phyloP scores from a whole-genome alignment of 306 rosid species.

The Abrus pulchellus region DNA sequence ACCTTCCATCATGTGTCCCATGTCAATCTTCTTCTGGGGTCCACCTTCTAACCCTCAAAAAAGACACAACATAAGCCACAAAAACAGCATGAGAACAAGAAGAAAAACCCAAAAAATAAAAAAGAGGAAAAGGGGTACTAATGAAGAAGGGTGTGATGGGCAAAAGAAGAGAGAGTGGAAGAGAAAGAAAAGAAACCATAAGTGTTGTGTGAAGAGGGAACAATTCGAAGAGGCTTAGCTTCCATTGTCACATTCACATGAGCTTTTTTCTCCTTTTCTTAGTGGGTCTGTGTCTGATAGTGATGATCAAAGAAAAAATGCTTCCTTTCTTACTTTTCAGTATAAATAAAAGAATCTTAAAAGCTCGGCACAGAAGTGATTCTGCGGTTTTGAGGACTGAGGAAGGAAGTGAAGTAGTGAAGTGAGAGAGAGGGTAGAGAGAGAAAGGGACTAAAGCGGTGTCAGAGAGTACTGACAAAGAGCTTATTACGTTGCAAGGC shows the following conservation, averaged over 20 bases:
- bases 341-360: neutral
- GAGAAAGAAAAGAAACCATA: conserved; percentile 55
- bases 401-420: neutral
- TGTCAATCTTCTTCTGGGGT: conserved; percentile 51
- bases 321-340: conserved; percentile 14
- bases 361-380: neutral
- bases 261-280: conserved; percentile 22
- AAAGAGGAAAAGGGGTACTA: neutral
- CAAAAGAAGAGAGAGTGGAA: conserved; percentile 39
- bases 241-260: conserved; percentile 54
- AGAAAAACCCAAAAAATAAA: neutral
- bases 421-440: conserved; percentile 29
- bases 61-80: conserved; percentile 6
- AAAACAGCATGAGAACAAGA: neutral
- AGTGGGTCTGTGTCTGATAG: conserved; percentile 15
- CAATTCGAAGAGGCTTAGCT: conserved; percentile 51
- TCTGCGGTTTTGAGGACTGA: neutral
- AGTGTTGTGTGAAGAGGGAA: conserved; percentile 51
- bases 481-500: conserved; percentile 44
- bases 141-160: conserved; percentile 19
- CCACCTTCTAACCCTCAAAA: conserved; percentile 48
- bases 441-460: conserved; percentile 1
- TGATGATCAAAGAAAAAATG: neutral
- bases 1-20: conserved; percentile 45
- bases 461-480: conserved; percentile 65